Evolutionary conservation across 805 yeast species (phyloP).

Genomic region (Ogataea methanolica): DNA sequence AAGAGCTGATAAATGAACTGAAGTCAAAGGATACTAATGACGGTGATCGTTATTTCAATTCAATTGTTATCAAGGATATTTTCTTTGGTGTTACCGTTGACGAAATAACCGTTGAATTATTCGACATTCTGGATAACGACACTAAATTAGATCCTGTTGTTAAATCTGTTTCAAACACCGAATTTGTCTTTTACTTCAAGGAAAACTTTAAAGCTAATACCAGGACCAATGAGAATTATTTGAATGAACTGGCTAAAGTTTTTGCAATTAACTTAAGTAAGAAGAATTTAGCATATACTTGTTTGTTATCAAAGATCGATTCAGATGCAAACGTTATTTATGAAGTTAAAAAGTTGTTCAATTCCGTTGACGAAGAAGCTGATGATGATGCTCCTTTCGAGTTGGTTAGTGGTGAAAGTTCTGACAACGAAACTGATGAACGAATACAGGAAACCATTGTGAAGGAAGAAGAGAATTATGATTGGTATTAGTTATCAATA

Average conservation of each 20-base stretch:
- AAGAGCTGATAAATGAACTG: conserved; percentile 22
- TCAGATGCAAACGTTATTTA: conserved; percentile 29
- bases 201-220: conserved; percentile 31
- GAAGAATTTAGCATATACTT: conserved; percentile 44
- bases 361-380: not conserved
- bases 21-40: conserved; percentile 14
- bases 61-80: conserved; percentile 48
- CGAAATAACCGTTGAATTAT: conserved; percentile 34
- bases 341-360: conserved; percentile 15
- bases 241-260: conserved; percentile 36
- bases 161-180: conserved; percentile 38
- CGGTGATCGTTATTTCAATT: conserved; percentile 38
- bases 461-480: not conserved
- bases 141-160: conserved; percentile 23
- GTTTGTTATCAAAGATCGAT: conserved; percentile 42
- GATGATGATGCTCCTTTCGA: not conserved
- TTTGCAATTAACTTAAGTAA: conserved; percentile 33
- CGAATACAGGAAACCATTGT: conserved; percentile 1
- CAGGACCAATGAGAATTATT: conserved; percentile 37
- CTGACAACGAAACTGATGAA: conserved; percentile 4
- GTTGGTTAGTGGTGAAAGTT: not conserved
- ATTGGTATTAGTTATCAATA: conserved; percentile 3
- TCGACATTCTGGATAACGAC: conserved; percentile 13
- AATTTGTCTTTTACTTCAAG: conserved; percentile 36
- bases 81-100: conserved; percentile 49